Evolutionary conservation across 106 monocot species (phyloP).

Genomic region (Ottelia alismoides): DNA sequence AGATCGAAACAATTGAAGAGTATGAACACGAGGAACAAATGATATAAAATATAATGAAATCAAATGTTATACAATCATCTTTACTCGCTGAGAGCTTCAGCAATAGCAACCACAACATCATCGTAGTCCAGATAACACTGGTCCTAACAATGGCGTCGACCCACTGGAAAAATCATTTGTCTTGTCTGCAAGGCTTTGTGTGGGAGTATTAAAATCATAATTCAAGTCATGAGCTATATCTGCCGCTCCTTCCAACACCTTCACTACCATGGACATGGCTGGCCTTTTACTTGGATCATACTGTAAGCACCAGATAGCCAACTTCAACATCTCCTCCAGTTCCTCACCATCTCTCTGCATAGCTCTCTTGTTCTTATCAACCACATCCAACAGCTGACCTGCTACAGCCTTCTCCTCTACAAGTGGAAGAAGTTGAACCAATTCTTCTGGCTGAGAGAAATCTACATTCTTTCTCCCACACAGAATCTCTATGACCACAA

Average conservation of each 20-base stretch:
- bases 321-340: conserved; percentile 17
- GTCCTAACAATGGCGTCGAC: neutral
- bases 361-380: conserved; percentile 11
- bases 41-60: no score
- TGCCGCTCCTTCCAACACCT: conserved; percentile 7
- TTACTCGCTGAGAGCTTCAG: no score
- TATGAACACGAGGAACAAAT: no score
- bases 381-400: no score
- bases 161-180: neutral
- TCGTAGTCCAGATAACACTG: neutral
- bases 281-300: conserved; percentile 11
- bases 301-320: conserved; percentile 36
- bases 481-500: conserved; percentile 2
- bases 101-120: no score
- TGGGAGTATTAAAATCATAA: neutral
- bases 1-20: no score
- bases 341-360: conserved; percentile 17
- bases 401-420: conserved; percentile 5
- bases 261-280: conserved; percentile 18
- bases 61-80: no score
- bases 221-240: neutral
- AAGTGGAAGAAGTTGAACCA: neutral
- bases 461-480: conserved; percentile 5
- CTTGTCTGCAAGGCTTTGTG: no score
- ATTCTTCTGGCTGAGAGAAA: neutral